Evolutionary conservation across 2,329 filamentous ascomycete species (phyloP).

Genomic region (Xylaria sp.): DNA sequence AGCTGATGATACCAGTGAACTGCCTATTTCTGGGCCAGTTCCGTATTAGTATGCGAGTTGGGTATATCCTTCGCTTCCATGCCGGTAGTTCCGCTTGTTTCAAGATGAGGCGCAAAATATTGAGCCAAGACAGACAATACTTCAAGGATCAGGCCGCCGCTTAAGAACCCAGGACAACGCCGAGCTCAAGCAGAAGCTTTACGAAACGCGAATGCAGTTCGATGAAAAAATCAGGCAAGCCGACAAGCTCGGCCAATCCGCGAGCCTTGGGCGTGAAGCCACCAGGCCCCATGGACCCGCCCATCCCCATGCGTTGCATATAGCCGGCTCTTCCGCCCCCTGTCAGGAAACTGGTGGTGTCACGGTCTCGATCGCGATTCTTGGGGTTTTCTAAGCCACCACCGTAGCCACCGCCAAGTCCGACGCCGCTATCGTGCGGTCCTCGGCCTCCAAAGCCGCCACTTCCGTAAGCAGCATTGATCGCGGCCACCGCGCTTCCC

Average conservation of each 20-base stretch:
- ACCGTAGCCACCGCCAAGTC: constrained; percentile 28
- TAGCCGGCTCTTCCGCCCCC: constrained; percentile 49
- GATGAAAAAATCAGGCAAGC: constrained; percentile 63
- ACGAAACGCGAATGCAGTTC: constrained; percentile 62
- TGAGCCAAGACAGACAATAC: not conserved
- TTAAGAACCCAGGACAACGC: constrained; percentile 48
- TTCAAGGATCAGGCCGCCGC: not conserved
- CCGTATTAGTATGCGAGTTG: not conserved
- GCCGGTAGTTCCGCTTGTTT: not conserved
- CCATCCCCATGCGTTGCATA: constrained; percentile 56
- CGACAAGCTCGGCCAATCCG: constrained; percentile 60
- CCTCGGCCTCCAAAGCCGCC: constrained; percentile 36
- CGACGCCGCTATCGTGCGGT: constrained; percentile 28
- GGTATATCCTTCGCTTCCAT: constrained; percentile 14
- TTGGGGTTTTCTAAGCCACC: constrained; percentile 14
- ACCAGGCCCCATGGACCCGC: constrained; percentile 47
- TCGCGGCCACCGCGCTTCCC: constrained; percentile 36
- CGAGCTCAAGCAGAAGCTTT: constrained; percentile 54
- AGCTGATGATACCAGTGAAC: not conserved
- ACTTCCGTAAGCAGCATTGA: constrained; percentile 40
- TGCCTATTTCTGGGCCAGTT: not conserved
- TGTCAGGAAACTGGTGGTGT: constrained; percentile 52
- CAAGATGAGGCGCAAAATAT: not conserved
- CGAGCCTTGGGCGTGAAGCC: constrained; percentile 53
- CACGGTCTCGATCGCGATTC: constrained; percentile 31